phyloP scores from a whole-genome alignment of 2,329 filamentous ascomycete species.

The Aciculosporium take region DNA sequence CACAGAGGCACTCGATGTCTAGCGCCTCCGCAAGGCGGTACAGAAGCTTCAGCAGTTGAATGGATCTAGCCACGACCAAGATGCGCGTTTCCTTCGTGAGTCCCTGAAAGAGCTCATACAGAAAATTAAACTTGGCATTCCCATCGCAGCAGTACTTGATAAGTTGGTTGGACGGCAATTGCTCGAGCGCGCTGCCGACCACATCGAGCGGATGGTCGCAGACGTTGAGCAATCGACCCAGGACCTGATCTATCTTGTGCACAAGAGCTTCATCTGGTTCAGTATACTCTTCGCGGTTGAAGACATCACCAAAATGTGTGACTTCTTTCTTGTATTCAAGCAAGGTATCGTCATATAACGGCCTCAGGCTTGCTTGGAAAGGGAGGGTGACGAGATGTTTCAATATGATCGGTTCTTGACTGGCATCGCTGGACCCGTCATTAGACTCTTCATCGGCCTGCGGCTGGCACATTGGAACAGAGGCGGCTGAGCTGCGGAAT shows the following conservation, averaged over 20 bases:
- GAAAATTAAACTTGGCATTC: conserved; percentile 46
- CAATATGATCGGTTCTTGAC: conserved; percentile 3
- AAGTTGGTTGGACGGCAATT: conserved; percentile 25
- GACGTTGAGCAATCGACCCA: conserved; percentile 36
- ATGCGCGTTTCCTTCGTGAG: conserved; percentile 32
- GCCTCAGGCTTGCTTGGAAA: conserved; percentile 37
- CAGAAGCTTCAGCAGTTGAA: conserved; percentile 36
- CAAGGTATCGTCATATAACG: conserved; percentile 37
- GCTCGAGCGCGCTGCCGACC: conserved; percentile 26
- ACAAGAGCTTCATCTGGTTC: conserved; percentile 27
- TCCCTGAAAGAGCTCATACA: conserved; percentile 37
- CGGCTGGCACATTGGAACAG: conserved; percentile 15
- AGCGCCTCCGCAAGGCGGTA: conserved; percentile 31
- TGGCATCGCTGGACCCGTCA: conserved; percentile 9
- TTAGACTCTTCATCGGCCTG: conserved; percentile 12
- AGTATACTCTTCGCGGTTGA: conserved; percentile 24
- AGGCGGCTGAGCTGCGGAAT: conserved; percentile 12
- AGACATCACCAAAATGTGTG: conserved; percentile 29
- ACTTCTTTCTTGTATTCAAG: conserved; percentile 28
- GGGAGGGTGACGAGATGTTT: conserved; percentile 43
- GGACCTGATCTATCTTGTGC: conserved; percentile 34
- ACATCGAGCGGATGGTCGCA: conserved; percentile 43
- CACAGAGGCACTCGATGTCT: conserved; percentile 21
- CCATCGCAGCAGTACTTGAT: conserved; percentile 40
- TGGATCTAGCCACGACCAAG: conserved; percentile 38